phyloP scores from a whole-genome alignment of 1,284 basidiomycete species.

The Naganishia sp. region DNA sequence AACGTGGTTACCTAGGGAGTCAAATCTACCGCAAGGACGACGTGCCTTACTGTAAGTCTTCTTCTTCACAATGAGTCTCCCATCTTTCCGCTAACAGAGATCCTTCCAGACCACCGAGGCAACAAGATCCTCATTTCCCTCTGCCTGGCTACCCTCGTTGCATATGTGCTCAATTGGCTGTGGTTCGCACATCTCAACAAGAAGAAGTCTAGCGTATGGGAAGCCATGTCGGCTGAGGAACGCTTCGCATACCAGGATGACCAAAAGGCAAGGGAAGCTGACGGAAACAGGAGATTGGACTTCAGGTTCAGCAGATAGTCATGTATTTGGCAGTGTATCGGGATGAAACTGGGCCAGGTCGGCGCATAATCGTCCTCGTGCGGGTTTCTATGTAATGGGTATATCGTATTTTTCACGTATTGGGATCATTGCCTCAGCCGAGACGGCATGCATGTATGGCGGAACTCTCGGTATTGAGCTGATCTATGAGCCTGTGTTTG shows the following conservation, averaged over 20 bases:
- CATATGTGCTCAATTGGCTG: constrained; percentile 38
- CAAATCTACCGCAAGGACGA: constrained; percentile 34
- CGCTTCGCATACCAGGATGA: constrained; percentile 39
- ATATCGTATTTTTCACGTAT: background rate
- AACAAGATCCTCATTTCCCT: constrained; percentile 44
- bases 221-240: constrained; percentile 37
- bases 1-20: constrained; percentile 1
- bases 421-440: background rate
- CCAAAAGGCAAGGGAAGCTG: constrained; percentile 23
- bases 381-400: background rate
- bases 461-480: too few species aligned
- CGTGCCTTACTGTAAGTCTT: constrained; percentile 10
- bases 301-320: constrained; percentile 29
- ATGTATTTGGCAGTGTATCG: background rate
- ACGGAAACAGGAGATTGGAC: constrained; percentile 32
- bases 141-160: constrained; percentile 35
- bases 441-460: too few species aligned
- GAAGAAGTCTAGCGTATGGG: constrained; percentile 40
- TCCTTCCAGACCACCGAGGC: constrained; percentile 44
- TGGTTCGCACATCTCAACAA: constrained; percentile 37
- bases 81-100: constrained; percentile 25
- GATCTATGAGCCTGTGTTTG: too few species aligned
- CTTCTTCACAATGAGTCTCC: background rate
- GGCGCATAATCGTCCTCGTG: background rate
- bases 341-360: background rate